These are phyloP conservation scores for Cercospora nicotianae DNA, from an alignment of 2,329 filamentous ascomycete species.

Conservation along the genomic window DNA sequence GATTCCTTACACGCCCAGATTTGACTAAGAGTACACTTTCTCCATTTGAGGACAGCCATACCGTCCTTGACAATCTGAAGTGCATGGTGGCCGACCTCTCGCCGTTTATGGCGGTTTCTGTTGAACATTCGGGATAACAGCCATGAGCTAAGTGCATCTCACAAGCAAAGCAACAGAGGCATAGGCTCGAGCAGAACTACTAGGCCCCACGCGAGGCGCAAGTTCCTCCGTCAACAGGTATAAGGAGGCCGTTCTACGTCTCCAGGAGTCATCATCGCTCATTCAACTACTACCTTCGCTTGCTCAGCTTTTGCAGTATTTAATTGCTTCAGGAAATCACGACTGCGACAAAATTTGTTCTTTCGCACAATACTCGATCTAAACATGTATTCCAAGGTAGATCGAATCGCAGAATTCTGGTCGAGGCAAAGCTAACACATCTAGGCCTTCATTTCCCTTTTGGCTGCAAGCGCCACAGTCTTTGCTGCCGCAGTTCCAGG, in stretches of 20 bases:
- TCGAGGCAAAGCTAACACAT: not conserved
- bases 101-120: not conserved
- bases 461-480: conserved; percentile 11
- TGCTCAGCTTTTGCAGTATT: not conserved
- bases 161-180: not conserved
- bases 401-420: not conserved
- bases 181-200: not conserved
- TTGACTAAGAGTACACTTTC: not conserved
- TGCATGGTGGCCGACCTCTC: not conserved
- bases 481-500: conserved; percentile 11
- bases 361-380: not conserved
- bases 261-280: not conserved
- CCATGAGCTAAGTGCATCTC: not conserved
- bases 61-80: not conserved
- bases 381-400: conserved; percentile 6
- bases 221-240: not conserved
- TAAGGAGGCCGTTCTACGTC: not conserved
- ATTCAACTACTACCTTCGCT: not conserved
- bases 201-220: not conserved
- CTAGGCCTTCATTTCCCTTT: conserved; percentile 13
- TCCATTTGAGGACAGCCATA: not conserved
- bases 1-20: not conserved
- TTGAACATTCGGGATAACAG: not conserved
- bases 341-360: not conserved
- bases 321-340: not conserved